Base-by-base conservation (phyloP, 108 stramenopile genomes). In the Schizochytrium sp. region DNA sequence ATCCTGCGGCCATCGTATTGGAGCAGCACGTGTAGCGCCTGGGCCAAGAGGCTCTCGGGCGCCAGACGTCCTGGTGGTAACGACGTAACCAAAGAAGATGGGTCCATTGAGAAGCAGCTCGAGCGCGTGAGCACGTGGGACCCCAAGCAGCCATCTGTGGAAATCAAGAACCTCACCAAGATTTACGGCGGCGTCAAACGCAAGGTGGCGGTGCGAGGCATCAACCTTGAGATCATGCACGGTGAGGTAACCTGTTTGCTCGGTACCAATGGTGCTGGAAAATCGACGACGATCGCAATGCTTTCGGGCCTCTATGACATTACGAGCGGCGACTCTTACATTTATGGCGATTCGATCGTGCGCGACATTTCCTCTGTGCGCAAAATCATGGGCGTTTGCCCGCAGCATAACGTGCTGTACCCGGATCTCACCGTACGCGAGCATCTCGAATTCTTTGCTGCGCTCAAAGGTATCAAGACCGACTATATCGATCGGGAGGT, bases 201-300 rank as follows among this genome's bases (percentile, higher is more conserved):
- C 23, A 97, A 97, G 89, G 92, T 92, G 19, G 98, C 98, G 23
- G 98, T 99, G 10, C 94, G 95, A 55, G 92, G 95, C 53, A 90
- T 99, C 69, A 96, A 92, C 72, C 88, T 99, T 88, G 91, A 93
- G 12, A 94, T 99, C 93, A 96, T 95, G 90, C 93, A 91, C 44
- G 96, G 95, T n/a, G 96, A 98, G 89, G 76, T 83, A 1, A 53
- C 76, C 51, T 83, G 76, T 83, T 45, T 83, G n/a, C 28, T 83
- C 16, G 76, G 76, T 23, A 53, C 76, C 12, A 83, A 83, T 23
- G 93, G 93, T 6, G 92, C 93, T 58, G 94, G 94, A 5, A 94
- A 94, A n/a, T 92, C 92, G 5, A 94, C 94, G 23, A 94, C 94
- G 16, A 83, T 83, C 72, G 21, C 88, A 41, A 72, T 89, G 47